These are phyloP conservation scores for Byssoonygena ceratinophila DNA, from an alignment of 2,329 filamentous ascomycete species.

Conservation along the genomic window DNA sequence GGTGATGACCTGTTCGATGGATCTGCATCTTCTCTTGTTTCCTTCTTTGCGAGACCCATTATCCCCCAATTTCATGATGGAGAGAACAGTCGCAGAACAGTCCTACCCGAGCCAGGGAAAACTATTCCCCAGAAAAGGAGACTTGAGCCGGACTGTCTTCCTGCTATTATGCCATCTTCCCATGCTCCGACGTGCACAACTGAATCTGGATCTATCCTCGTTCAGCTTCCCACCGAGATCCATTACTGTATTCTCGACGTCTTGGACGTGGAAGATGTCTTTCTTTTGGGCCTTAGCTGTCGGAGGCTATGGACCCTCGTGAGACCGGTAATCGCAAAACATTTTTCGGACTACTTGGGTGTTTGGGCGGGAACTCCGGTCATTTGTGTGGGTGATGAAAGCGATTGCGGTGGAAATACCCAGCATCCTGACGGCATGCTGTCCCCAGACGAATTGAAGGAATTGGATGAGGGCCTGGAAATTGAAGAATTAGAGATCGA, in stretches of 20 bases:
- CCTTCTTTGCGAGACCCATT: constrained; percentile 16
- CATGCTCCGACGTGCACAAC: background rate
- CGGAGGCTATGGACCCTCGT: constrained; percentile 18
- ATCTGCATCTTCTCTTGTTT: constrained; percentile 16
- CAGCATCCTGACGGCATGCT: constrained; percentile 17
- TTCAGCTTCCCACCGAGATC: constrained; percentile 14
- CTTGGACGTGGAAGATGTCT: constrained; percentile 16
- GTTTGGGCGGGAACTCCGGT: constrained; percentile 25
- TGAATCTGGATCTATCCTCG: constrained; percentile 4
- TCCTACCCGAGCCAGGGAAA: background rate
- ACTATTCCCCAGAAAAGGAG: constrained; percentile 17
- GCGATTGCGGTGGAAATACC: constrained; percentile 13
- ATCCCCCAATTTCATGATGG: background rate
- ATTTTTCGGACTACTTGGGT: constrained; percentile 19
- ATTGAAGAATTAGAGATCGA: constrained; percentile 1
- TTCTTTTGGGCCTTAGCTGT: constrained; percentile 18
- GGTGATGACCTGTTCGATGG: constrained; percentile 16
- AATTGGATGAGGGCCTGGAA: constrained; percentile 17
- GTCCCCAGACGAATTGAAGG: constrained; percentile 16
- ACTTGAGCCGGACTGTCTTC: constrained; percentile 15
- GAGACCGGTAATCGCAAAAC: constrained; percentile 16
- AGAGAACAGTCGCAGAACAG: background rate
- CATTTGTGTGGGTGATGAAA: constrained; percentile 21
- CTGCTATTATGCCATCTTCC: background rate
- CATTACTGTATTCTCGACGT: constrained; percentile 13